Base-by-base conservation (phyloP, 768 basidiomycete genomes). In the Auricularia heimuer region DNA sequence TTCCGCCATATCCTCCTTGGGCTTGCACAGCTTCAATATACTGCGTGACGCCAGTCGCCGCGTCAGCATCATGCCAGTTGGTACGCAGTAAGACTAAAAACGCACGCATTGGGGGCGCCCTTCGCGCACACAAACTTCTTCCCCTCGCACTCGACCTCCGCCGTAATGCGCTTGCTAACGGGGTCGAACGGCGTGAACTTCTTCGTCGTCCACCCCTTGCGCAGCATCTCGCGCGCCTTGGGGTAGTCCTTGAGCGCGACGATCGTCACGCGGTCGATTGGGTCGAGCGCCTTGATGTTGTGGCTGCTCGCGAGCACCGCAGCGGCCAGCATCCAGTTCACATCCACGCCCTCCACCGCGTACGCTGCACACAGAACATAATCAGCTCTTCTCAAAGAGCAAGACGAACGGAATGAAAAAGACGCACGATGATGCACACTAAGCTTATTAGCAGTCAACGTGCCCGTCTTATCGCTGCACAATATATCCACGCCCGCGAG, bases 151-250 rank as follows among this genome's bases (percentile, higher is more conserved):
- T 78, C 77, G 33, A 82, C 77, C 67, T 80, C 78, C 21, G 80
- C 78, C 33, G 79, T 79, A 69, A 82, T 82, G 39, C 81, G 78
- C 71, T 82, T 81, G 61, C 79, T 80, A 51, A 82, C 81, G 10
- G 81, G 81, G 66, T 82, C 79, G 68, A 81, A 81, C 6, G 81
- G 81, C 4, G 73, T 72, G 70, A 82, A 82, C 65, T 78, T 79
- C 69, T 73, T 64, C 29, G 80, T 82, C 62, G 71, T 73, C 80
- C 80, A 82, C 24, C 68, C 65, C 47, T 51, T 21, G 63, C 73
- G 70, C 47, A 79, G 74, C 67, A 75, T 77, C 67, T 81, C 77
- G 64, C 77, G 77, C 0, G 81, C 80, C 62, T 75, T 73, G 33
- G 80, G 79, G 70, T 75, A 81, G 68, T 79, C 75, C 75, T 79